A percentile compares a stretch with the other conserved stretches of the same genome.
These are phyloP conservation scores for Cryptosporidium baileyi DNA, from an alignment of 169 alveolate genomes.

Conservation along the genomic window DNA sequence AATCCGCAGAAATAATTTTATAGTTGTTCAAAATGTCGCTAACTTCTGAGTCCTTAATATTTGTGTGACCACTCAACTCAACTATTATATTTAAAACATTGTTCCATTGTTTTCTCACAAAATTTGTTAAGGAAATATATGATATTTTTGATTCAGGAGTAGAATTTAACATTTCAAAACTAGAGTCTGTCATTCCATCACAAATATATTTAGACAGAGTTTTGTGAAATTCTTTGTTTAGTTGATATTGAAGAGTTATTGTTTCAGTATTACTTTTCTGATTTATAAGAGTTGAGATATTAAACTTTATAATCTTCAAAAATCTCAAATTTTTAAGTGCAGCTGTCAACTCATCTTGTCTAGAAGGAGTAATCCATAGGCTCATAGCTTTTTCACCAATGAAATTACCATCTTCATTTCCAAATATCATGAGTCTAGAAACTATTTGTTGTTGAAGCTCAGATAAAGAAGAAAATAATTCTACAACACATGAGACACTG, in stretches of 20 bases:
- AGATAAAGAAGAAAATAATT: constrained; percentile 41
- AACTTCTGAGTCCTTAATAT: not conserved
- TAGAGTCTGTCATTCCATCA: not conserved
- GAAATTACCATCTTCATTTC: not conserved
- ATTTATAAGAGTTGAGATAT: not conserved
- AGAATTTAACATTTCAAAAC: not conserved
- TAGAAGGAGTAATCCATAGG: constrained; percentile 19
- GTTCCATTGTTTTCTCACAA: constrained; percentile 40
- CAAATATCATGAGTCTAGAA: constrained; percentile 41
- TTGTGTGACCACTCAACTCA: constrained; percentile 26
- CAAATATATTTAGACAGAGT: constrained; percentile 12
- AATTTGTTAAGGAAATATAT: constrained; percentile 13
- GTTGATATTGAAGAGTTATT: constrained; percentile 24
- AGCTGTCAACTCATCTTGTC: constrained; percentile 5
- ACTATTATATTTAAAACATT: constrained; percentile 47
- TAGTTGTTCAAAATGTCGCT: not conserved
- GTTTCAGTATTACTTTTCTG: not conserved
- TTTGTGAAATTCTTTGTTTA: constrained; percentile 28
- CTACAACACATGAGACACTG: constrained; percentile 40
- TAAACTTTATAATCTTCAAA: constrained; percentile 25
- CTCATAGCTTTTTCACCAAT: constrained; percentile 48
- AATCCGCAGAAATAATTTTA: not conserved
- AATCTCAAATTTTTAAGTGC: constrained; percentile 49
- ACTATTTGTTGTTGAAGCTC: constrained; percentile 36
- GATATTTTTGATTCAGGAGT: not conserved